Evolutionary conservation across 2,329 filamentous ascomycete species (phyloP), one percentile per base, ranked within the genome.

Genomic region (Nakataea oryzae): DNA sequence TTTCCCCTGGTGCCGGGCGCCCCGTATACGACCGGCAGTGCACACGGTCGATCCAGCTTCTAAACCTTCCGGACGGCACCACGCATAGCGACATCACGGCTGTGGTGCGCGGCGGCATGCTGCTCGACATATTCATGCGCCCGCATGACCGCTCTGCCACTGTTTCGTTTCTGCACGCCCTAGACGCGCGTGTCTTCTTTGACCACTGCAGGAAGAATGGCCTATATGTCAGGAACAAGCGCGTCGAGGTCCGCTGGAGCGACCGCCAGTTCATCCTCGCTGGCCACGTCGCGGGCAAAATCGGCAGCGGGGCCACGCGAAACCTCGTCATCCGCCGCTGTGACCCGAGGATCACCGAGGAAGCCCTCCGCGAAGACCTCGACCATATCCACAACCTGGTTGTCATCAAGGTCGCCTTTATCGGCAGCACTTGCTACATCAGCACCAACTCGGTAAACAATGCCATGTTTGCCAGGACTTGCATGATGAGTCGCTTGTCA

Each of bases 381-480:
- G 87, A 92, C 28, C 91, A 96, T 70, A 93, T 96, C 64, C 86
- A 93, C 75, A 90, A 90, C 65, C 79, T 96, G 1, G 77, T 87
- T 27, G 82, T 96, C 13, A 79, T 95, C 68, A 82, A 82, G 56
- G 75, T 95, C 57, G 74, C 75, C 9, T 87, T 89, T 71, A 73
- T 74, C 3, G 76, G 79, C 24, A 79, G 79, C 4, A 83, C 86
- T 71, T 88, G 83, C 63, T 84, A 84, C 71, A 85, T 96, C 66
- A 86, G 83, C 62, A 90, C 87, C 9, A 96, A 93, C 72, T 91
- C 90, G 0, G 81, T 96, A 12, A 82, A 88, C 69, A 87, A 88
- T 65, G 88, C 90, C 13, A 80, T 91, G 61, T 90, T 87, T 73
- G 90, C 90, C 11, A 83, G 85, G 24, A 89, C 84, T 12, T 95